Percentiles rank a stretch among this genome's conserved stretches.
Evolutionary conservation across 73 alveolate species (phyloP).

Genomic region (Paramecium sexaurelia): DNA sequence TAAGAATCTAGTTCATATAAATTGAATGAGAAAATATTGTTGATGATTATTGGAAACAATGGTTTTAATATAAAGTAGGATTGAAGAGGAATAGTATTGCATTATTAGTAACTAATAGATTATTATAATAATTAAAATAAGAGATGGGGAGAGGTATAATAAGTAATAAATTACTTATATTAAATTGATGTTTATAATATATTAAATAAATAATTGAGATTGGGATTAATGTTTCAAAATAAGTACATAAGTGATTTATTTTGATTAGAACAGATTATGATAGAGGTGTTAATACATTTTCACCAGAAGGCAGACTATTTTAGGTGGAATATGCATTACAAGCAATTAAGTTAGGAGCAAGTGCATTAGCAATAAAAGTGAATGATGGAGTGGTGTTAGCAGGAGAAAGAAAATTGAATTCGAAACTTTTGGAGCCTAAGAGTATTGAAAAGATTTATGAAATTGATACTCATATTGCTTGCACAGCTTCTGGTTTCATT

Average conservation of each 20-base stretch:
- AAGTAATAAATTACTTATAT: no score
- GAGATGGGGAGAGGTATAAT: no score
- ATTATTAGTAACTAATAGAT: no score
- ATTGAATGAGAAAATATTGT: no score
- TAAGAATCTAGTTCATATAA: no score
- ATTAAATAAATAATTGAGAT: slow-evolving; percentile 1
- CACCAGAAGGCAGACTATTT: slow-evolving; percentile 94
- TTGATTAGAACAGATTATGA: slow-evolving; percentile 81
- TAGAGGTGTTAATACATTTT: slow-evolving; percentile 97
- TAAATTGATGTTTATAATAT: neutral
- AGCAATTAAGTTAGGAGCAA: slow-evolving; percentile 76
- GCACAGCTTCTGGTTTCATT: slow-evolving; percentile 84
- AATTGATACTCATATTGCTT: slow-evolving; percentile 46
- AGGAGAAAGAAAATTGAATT: slow-evolving; percentile 49
- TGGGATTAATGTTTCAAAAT: slow-evolving; percentile 48
- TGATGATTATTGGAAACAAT: no score
- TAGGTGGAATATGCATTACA: slow-evolving; percentile 96
- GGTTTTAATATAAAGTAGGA: no score
- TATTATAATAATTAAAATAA: no score
- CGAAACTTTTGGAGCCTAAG: slow-evolving; percentile 52
- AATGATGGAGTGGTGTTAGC: slow-evolving; percentile 55
- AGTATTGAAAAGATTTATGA: slow-evolving; percentile 40
- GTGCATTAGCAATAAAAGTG: slow-evolving; percentile 57
- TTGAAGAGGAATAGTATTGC: no score
- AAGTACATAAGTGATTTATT: neutral